A percentile compares a stretch with the other conserved stretches of the same genome.
phyloP scores from a whole-genome alignment of 2,329 filamentous ascomycete genomes.

The Microdochium bolleyi region DNA sequence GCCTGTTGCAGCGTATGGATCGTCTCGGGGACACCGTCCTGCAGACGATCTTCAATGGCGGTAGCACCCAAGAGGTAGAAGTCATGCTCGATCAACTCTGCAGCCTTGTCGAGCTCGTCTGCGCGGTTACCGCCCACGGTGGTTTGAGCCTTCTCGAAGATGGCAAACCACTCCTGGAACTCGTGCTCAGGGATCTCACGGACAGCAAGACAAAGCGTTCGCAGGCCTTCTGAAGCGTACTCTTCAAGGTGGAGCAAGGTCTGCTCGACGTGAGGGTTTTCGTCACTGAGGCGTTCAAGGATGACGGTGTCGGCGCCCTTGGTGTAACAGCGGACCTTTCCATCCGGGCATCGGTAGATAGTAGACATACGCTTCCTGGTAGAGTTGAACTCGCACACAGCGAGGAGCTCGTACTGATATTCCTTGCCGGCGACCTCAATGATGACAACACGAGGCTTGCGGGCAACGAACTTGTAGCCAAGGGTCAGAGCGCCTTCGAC shows the following conservation, averaged over 20 bases:
- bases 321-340: slow-evolving; percentile 86
- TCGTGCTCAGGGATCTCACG: slow-evolving; percentile 87
- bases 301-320: slow-evolving; percentile 99
- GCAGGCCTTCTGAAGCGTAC: slow-evolving; percentile 91
- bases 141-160: slow-evolving; percentile 82
- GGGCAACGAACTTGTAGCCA: slow-evolving; percentile 83
- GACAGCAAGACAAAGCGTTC: slow-evolving; percentile 91
- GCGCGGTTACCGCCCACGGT: slow-evolving; percentile 88
- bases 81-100: slow-evolving; percentile 90
- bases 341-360: slow-evolving; percentile 93
- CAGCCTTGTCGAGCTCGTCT: slow-evolving; percentile 93
- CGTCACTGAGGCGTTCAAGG: slow-evolving; percentile 74
- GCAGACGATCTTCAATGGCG: slow-evolving; percentile 92
- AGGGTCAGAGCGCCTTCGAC: slow-evolving; percentile 82
- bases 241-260: slow-evolving; percentile 96
- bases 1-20: slow-evolving; percentile 96
- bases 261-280: slow-evolving; percentile 81
- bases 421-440: slow-evolving; percentile 68
- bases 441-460: slow-evolving; percentile 82
- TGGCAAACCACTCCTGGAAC: slow-evolving; percentile 75
- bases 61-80: slow-evolving; percentile 89
- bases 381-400: slow-evolving; percentile 99
- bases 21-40: slow-evolving; percentile 95
- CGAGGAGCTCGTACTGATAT: slow-evolving; percentile 80
- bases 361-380: slow-evolving; percentile 96